Evolutionary conservation across 441 rosid genomes (phyloP).

Genomic region (Erodium chrysanthum): DNA sequence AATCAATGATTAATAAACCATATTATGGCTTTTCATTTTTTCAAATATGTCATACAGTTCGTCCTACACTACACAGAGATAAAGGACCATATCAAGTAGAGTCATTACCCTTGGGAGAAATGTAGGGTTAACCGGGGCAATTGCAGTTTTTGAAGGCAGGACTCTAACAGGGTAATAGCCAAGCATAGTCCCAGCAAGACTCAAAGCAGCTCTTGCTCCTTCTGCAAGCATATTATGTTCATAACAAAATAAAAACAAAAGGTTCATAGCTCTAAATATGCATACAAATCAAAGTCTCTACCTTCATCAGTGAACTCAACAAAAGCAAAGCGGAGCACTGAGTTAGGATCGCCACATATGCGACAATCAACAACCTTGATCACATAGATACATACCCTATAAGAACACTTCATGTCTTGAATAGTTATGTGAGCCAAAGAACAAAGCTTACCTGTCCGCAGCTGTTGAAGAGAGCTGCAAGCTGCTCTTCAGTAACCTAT

Average conservation of each 20-base stretch:
- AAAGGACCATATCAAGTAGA: neutral
- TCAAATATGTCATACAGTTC: no score
- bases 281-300: slow-evolving; percentile 18
- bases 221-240: slow-evolving; percentile 40
- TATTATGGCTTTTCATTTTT: neutral
- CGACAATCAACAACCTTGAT: slow-evolving; percentile 85
- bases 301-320: slow-evolving; percentile 80
- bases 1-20: neutral
- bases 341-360: slow-evolving; percentile 89
- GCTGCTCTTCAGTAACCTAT: slow-evolving; percentile 90
- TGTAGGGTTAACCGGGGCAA: slow-evolving; percentile 96
- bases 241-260: slow-evolving; percentile 10
- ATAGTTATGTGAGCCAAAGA: neutral
- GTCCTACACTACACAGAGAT: neutral
- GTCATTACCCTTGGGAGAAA: slow-evolving; percentile 69
- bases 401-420: neutral
- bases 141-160: slow-evolving; percentile 93
- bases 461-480: slow-evolving; percentile 67
- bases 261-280: neutral
- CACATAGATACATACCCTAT: slow-evolving; percentile 10
- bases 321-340: slow-evolving; percentile 80
- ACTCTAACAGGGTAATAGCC: slow-evolving; percentile 85
- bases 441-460: slow-evolving; percentile 63
- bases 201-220: slow-evolving; percentile 76
- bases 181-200: slow-evolving; percentile 70